Conservation (phyloP, 805 yeast species). For the Candida yuanshanica region DNA sequence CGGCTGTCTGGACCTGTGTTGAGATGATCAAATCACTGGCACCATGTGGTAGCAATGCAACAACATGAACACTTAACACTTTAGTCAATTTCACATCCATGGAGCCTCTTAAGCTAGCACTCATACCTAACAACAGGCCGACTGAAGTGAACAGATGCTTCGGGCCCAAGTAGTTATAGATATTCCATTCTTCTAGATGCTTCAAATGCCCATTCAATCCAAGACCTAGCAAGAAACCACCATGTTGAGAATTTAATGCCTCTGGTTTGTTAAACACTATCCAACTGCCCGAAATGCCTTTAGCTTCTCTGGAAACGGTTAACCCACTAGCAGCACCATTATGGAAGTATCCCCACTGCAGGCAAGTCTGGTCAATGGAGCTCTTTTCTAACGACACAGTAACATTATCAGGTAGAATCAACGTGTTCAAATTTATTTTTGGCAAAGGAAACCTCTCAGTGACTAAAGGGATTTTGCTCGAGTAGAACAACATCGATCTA, state of each 20-base stretch:
- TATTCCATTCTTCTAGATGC: slow-evolving; percentile 90
- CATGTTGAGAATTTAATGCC: slow-evolving; percentile 72
- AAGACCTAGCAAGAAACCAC: slow-evolving; percentile 88
- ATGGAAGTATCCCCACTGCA: slow-evolving; percentile 86
- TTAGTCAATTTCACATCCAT: slow-evolving; percentile 86
- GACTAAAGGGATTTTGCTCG: slow-evolving; percentile 67
- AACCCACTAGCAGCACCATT: slow-evolving; percentile 88
- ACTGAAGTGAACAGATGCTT: slow-evolving; percentile 80
- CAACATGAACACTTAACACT: slow-evolving; percentile 88
- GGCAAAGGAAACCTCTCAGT: slow-evolving; percentile 85
- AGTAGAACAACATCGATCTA: slow-evolving; percentile 64
- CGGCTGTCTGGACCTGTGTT: slow-evolving; percentile 82
- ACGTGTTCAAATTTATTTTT: slow-evolving; percentile 60
- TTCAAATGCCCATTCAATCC: slow-evolving; percentile 89
- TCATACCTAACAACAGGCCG: slow-evolving; percentile 85
- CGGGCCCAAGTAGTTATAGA: slow-evolving; percentile 87
- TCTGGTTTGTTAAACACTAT: slow-evolving; percentile 79
- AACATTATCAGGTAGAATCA: slow-evolving; percentile 60
- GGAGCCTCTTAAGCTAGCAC: slow-evolving; percentile 78
- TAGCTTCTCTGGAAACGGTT: slow-evolving; percentile 60
- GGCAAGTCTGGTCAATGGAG: slow-evolving; percentile 39
- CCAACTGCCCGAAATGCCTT: slow-evolving; percentile 85
- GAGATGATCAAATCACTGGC: slow-evolving; percentile 86
- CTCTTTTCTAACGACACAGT: slow-evolving; percentile 57
- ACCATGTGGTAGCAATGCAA: slow-evolving; percentile 85